Evolutionary conservation across 2,329 filamentous ascomycete genomes (phyloP), one percentile per base, ranked within the genome.

Genomic region (Calonectria pseudoreteaudii): DNA sequence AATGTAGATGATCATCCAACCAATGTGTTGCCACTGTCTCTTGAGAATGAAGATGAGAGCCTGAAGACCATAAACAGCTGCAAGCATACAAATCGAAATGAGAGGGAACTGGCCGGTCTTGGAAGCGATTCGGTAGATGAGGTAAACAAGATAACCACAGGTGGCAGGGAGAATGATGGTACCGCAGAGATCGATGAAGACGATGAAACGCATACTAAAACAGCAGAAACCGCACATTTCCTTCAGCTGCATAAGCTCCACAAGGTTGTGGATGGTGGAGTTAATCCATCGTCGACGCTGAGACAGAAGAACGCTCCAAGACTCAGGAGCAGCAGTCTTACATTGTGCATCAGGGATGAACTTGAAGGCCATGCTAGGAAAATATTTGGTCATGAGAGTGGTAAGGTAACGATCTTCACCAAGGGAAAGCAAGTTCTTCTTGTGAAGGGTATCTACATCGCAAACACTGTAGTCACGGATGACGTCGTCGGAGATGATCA

Each of bases 211-310:
- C 96, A 98, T 98, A 76, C 94, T 95, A 89, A 98, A 98, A 86
- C 94, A 98, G 87, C 97, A 99, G 92, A 99, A 99, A 78, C 97
- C 97, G 83, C 97, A 99, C 85, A 99, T 93, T 81, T 99, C 95
- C 84, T 96, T 94, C 60, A 99, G 90, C 80, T 93, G 93, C 83
- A 98, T 93, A 82, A 99, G 88, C 84, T 99, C 97, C 31, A 93
- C 94, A 82, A 99, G 86, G 84, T 99, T 99, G 89, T 99, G 97
- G 75, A 99, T 94, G 13, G 97, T 99, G 1, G 97, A 98, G 87
- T 99, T 99, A 85, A 99, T 99, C 97, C 97, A 99, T 84, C 97
- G 94, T 88, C 97, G 95, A 89, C 97, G 93, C 84, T 99, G 97
- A n/a, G 97, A 99, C 38, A 99, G 89, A 79, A 99, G 87, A 80